Base-by-base conservation (phyloP, 176 grass and related monocot genomes). In the Typha latifolia region DNA sequence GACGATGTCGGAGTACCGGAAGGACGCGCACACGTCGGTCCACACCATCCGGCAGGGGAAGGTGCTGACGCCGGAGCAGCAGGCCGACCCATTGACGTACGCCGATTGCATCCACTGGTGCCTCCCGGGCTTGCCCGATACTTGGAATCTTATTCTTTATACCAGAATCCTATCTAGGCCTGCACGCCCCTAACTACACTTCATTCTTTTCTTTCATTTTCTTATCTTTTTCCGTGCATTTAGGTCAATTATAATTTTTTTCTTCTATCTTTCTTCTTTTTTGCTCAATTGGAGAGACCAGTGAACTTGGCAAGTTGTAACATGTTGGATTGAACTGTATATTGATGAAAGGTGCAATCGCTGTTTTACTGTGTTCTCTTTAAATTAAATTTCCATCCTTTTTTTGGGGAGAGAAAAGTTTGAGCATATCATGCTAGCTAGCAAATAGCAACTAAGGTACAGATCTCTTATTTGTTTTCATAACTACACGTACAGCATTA, bases 91-190 rank as follows among this genome's bases (percentile, higher is more conserved):
- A 1, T 12, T 31, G n/a, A 90, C 69, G 47, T 96, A 86, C 66
- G 93, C 93, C 15, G 93, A 96, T 76, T 96, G 93, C 80, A 89
- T 96, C 69, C 93, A 96, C 69, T 96, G 93, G 93, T 96, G 93
- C 74, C 82, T 96, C 29, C 94, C 95, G 24, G 95, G 95, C 64
- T 84, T 97, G 49, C 93, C 88, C 0, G 93, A 97, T 74, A 84
- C 82, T 34, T 97, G 93, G 88, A 97, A 97, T 77, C 79, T 70
- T 19, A 10, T 97, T 0, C 59, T 97, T 63, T 97, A 92, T 68
- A 80, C 93, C 0, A 70, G 83, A 79, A 96, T 96, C 19, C 56
- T 91, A 37, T 96, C 93, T 2, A 84, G 82, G 49, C 80, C 88
- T 0, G 72, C 57, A 47, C 61, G 48, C 5, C 20, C 22, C 4